phyloP scores from a whole-genome alignment of 2,329 filamentous ascomycete species.

The Cladosporium velox region DNA sequence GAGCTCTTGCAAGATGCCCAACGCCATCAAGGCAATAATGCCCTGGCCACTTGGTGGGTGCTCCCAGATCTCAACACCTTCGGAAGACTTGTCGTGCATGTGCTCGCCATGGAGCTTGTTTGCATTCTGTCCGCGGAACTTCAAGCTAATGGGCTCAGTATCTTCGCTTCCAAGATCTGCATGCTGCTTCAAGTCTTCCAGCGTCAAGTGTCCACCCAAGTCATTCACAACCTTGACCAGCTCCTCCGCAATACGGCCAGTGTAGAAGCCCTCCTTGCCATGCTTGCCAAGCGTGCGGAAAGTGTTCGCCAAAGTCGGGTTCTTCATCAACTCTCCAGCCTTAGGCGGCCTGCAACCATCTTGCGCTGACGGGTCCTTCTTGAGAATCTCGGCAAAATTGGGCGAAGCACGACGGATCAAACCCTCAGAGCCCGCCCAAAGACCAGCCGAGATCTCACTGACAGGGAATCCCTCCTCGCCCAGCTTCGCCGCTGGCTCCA shows the following conservation, averaged over 20 bases:
- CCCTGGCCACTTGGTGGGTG: constrained; percentile 96
- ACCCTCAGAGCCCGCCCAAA: constrained; percentile 73
- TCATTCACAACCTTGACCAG: constrained; percentile 76
- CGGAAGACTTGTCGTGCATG: constrained; percentile 47
- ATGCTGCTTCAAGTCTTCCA: constrained; percentile 81
- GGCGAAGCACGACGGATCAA: constrained; percentile 72
- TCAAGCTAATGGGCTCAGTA: constrained; percentile 81
- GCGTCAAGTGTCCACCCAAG: constrained; percentile 73
- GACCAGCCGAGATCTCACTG: constrained; percentile 74
- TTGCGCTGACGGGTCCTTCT: constrained; percentile 66
- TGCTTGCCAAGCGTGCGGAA: constrained; percentile 76
- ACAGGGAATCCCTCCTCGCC: constrained; percentile 90
- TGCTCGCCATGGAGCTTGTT: constrained; percentile 48
- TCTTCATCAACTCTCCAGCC: constrained; percentile 86
- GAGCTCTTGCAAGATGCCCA: constrained; percentile 87
- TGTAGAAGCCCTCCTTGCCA: constrained; percentile 90
- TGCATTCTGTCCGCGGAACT: constrained; percentile 57
- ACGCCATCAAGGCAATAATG: constrained; percentile 88
- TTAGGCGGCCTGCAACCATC: constrained; percentile 73
- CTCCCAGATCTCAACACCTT: constrained; percentile 84
- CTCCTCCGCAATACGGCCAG: constrained; percentile 77
- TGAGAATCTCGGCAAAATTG: constrained; percentile 85
- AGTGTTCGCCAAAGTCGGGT: constrained; percentile 76
- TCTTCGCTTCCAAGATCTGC: constrained; percentile 71
- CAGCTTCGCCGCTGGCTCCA: constrained; percentile 79